Conservation (phyloP, 2,329 filamentous ascomycete genomes). For the Zasmidium citrigriseum region DNA sequence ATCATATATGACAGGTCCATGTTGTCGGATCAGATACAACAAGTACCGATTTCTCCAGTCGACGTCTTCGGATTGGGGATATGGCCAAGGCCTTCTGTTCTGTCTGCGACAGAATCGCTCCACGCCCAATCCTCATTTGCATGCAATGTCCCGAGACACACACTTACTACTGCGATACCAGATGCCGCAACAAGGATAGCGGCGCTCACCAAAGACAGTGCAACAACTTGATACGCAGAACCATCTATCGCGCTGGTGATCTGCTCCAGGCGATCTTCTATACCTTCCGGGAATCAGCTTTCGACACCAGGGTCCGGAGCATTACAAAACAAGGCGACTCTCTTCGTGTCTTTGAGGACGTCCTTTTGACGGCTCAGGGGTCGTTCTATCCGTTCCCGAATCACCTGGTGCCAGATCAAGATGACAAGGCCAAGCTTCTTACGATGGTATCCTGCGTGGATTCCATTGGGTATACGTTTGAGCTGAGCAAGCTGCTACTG, state of each 20-base stretch:
- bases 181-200: neutral
- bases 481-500: neutral
- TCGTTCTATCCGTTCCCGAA: neutral
- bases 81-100: neutral
- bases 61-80: no score
- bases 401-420: neutral
- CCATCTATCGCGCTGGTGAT: conserved; percentile 19
- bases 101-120: neutral
- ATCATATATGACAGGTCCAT: neutral
- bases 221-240: neutral
- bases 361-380: neutral
- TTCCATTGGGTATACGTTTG: neutral
- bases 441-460: neutral
- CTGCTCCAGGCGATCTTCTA: conserved; percentile 18
- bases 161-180: conserved; percentile 1
- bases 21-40: neutral
- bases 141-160: neutral
- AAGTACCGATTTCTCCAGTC: no score
- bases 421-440: neutral
- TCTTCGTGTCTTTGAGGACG: neutral
- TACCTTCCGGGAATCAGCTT: conserved; percentile 7
- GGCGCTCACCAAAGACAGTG: neutral
- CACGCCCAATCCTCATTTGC: conserved; percentile 4
- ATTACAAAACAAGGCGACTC: neutral
- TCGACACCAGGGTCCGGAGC: conserved; percentile 7